Conservation (phyloP, 345 rosid genomes). For the Lenwebbia sp. region DNA sequence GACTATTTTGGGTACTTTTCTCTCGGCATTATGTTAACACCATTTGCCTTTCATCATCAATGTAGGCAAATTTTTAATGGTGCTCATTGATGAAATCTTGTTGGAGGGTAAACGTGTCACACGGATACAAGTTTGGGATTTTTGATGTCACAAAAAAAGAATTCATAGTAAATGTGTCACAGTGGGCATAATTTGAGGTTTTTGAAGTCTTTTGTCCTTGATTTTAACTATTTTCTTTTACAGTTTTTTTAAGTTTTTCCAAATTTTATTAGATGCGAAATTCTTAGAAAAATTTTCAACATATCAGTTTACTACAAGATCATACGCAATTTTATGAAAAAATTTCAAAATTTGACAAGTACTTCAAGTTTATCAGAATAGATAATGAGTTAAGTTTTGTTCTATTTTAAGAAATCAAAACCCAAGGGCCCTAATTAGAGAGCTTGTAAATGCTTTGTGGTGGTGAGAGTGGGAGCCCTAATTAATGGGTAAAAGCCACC, state of each 20-base stretch:
- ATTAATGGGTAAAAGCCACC: no score
- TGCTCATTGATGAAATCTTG: not conserved
- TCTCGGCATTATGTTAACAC: no score
- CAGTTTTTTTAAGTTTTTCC: not conserved
- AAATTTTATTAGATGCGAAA: not conserved
- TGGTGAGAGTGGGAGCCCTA: not conserved
- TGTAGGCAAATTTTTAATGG: not conserved
- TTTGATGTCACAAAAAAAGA: not conserved
- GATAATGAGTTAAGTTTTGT: slow-evolving; percentile 4
- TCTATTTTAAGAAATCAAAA: not conserved
- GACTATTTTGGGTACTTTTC: no score
- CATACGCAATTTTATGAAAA: not conserved
- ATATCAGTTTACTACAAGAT: not conserved
- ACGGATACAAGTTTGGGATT: not conserved
- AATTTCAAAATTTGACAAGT: not conserved
- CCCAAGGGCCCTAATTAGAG: not conserved
- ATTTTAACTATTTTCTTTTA: not conserved
- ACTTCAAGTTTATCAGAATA: not conserved
- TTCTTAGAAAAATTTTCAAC: not conserved
- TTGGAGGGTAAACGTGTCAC: not conserved
- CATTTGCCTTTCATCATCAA: no score
- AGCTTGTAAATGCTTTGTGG: not conserved
- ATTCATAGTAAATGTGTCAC: not conserved
- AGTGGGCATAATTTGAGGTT: not conserved
- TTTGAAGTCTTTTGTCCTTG: not conserved